Evolutionary conservation across 2,329 filamentous ascomycete genomes (phyloP), one percentile per base, ranked within the genome.

Genomic region (Celoporthe dispersa): DNA sequence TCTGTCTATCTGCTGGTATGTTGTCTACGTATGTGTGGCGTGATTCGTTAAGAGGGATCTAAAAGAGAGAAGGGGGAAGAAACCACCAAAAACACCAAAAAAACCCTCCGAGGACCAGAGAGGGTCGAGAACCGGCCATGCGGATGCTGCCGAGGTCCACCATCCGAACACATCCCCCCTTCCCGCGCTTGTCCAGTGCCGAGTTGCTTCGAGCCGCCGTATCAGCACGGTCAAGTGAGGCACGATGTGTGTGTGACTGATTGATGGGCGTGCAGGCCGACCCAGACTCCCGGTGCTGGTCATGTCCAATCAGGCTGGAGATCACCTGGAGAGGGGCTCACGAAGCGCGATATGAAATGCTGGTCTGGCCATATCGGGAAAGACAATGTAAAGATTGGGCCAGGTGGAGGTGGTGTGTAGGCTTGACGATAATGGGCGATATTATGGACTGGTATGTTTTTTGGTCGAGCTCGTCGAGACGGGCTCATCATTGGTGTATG

Each of bases 41-140:
- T 57, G 25, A 57, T 33, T 57, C 53, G 2, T 8, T 8, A 33
- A 37, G 19, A n/a, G 37, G 16, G 19, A n/a, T 3, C 35, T 41
- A 25, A 22, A 37, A 28, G 31, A 19, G 19, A 44, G 12, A 41
- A 41, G 35, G 35, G 35, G 35, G 35, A 41, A 41, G 2, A 41
- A 41, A n/a, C n/a, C n/a, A n/a, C n/a, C n/a, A n/a, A n/a, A n/a
- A n/a, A n/a, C n/a, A n/a, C n/a, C n/a, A n/a, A 22, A 44, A 16
- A 8, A 22, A n/a, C n/a, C 44, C 19, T 48, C 9, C 44, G 9
- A 48, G 44, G 44, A 44, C 16, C 8, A 6, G 33, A 64, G 25
- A n/a, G 33, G 37, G 44, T 33, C 63, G 51, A 94, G 82, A n/a
- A 84, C 85, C 79, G 93, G 88, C 80, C 94, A 90, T 0, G 92